Evolutionary conservation across 345 rosid species (phyloP), one percentile per base, ranked within the genome.

Genomic region (Arabidopsis suecica): DNA sequence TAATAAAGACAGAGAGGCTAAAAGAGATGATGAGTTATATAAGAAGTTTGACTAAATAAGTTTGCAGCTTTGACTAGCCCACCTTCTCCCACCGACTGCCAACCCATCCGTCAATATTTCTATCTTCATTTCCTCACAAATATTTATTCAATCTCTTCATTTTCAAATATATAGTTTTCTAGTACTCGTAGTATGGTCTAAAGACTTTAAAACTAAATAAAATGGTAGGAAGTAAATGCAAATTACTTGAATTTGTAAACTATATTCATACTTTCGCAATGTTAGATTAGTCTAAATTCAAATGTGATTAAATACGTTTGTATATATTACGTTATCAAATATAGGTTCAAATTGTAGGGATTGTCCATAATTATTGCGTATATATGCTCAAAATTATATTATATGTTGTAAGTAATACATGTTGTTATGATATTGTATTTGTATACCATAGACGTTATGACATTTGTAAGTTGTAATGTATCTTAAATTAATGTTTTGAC

Each of bases 31-130:
- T 56, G 44, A 30, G 44, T 28, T 57, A 9, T 12, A 44, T 12
- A 44, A 57, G 25, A 57, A 69, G 45, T 57, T 57, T 69, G 74
- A 69, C 65, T 58, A 64, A 71, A 49, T 20, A 55, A 57, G 51
- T 68, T 67, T 50, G 56, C 2, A 67, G 49, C 11, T 68, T 75
- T 75, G 69, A 75, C 79, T 57, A 68, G 14, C 10, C 68, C 56
- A 67, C 58, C 73, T 75, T 60, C 73, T 37, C 25, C 62, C 79
- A 75, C 74, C 79, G 79, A 75, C 74, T 68, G 69, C 57, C 74
- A 75, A 41, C 79, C 10, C 54, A 74, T 16, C 38, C 13, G 58
- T 73, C 71, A 55, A 56, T 45, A 65, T 9, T n/a, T 45, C 30
- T 22, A 37, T 20, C 32, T 60, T 38, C 32, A 37, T 9, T 13